phyloP scores from a whole-genome alignment of 1,284 basidiomycete species.

The Porphyrellus sp. region DNA sequence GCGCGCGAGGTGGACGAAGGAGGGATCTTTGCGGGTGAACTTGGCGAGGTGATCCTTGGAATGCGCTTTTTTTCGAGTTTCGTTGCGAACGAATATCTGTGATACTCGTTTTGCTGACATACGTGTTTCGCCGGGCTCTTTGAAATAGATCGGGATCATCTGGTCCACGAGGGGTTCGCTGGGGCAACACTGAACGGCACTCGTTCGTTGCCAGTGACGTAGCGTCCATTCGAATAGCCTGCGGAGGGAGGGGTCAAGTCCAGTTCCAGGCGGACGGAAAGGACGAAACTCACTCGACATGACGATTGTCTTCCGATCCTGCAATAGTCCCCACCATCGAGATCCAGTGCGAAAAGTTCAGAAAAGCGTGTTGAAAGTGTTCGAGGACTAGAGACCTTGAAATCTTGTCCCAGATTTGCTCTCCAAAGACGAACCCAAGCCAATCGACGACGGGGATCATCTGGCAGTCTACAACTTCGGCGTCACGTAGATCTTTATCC shows the following conservation, averaged over 20 bases:
- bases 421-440: constrained; percentile 14
- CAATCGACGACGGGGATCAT: constrained; percentile 7
- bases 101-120: neutral
- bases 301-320: neutral
- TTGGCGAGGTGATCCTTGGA: neutral
- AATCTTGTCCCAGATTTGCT: neutral
- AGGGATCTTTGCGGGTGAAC: neutral
- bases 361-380: neutral
- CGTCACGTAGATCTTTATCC: neutral
- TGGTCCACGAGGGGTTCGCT: constrained; percentile 12
- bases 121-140: neutral
- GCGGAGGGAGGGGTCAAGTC: too few relatives aligned
- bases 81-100: constrained; percentile 1
- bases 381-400: neutral
- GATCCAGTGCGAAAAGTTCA: constrained; percentile 18
- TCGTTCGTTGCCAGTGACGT: constrained; percentile 12
- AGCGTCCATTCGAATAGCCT: neutral
- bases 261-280: too few relatives aligned
- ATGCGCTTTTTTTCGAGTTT: neutral
- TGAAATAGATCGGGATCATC: constrained; percentile 17
- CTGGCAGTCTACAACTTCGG: constrained; percentile 1
- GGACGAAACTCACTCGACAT: neutral
- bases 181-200: constrained; percentile 9
- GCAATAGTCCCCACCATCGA: neutral
- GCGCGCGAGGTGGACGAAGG: neutral